Percentiles rank a stretch among this genome's conserved stretches.
These are phyloP conservation scores for Brassica cretica DNA, from an alignment of 345 rosid species.

Conservation along the genomic window DNA sequence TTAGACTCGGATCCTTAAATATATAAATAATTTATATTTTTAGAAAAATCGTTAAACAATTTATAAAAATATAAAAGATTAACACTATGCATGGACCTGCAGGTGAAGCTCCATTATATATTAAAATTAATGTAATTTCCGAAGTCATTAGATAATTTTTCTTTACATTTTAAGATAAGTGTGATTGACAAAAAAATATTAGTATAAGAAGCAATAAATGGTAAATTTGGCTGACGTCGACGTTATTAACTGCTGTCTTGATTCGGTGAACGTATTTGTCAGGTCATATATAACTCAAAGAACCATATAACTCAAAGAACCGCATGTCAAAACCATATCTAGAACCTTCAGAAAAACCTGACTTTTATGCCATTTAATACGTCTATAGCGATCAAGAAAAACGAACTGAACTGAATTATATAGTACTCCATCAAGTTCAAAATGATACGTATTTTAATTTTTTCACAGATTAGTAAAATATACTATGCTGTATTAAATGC, in stretches of 20 bases:
- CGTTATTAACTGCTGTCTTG: not conserved
- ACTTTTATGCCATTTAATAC: not conserved
- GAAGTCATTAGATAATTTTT: not conserved
- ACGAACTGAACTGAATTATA: not conserved
- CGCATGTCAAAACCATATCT: not conserved
- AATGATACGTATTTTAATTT: too few relatives aligned
- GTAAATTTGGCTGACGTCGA: not conserved
- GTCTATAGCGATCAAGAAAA: not conserved
- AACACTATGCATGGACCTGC: too few relatives aligned
- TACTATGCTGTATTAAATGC: too few relatives aligned
- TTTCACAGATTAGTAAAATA: too few relatives aligned
- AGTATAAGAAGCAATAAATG: constrained; percentile 5
- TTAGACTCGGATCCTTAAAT: too few relatives aligned
- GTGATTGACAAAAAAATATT: constrained; percentile 7
- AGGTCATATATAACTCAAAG: not conserved
- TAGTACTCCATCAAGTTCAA: too few relatives aligned
- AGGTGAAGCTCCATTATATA: not conserved
- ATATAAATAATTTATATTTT: too few relatives aligned
- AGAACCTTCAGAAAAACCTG: not conserved
- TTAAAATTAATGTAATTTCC: not conserved
- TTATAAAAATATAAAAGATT: too few relatives aligned
- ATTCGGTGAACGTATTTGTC: constrained; percentile 8
- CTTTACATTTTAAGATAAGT: constrained; percentile 9
- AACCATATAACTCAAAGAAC: not conserved
- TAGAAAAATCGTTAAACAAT: too few relatives aligned